Evolutionary conservation across 306 rosid genomes (phyloP), one percentile per base, ranked within the genome.

Genomic region (Dicorynia guianensis): DNA sequence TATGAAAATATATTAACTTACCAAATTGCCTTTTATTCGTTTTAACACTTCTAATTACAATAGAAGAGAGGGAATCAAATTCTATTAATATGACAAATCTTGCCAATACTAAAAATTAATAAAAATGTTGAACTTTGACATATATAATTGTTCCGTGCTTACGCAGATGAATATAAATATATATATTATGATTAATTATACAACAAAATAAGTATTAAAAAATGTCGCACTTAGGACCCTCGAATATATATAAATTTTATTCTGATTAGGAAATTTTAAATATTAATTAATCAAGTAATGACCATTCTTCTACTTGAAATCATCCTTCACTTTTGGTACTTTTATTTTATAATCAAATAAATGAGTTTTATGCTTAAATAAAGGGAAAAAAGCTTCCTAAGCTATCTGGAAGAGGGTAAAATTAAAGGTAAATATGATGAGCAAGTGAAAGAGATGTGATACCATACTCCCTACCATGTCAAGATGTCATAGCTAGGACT

Each of bases 401-500:
- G 39, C 7, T 6, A 66, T 46, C 30, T 25, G 2, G 1, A 25
- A 25, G 30, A 25, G 30, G 30, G 30, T 25, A 25, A 25, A 25
- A 25, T 25, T 25, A 25, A 25, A 25, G 30, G 30, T 25, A 25
- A 20, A 14, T 4, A 57, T 30, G 10, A 17, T 78, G 83, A 64
- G 56, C 7, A 47, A 35, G 72, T 83, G 87, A 79, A 79, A 83
- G 79, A 80, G 84, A 83, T 83, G 84, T 76, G 17, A 36, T 36
- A 75, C 87, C 87, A 79, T n/a, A 57, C 30, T 25, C 30, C 30
- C 30, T 25, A 25, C 30, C 30, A 25, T 25, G 30, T 25, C 30
- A 25, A 25, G 30, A 25, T 25, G 30, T 25, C 30, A 43, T 65
- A 58, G 30, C 30, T 25, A 25, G 79, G 30, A 71, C 76, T 71